Percentiles rank a stretch among this genome's conserved stretches.
These are phyloP conservation scores for Dryas alaskensis DNA, from an alignment of 306 rosid species.

Conservation along the genomic window DNA sequence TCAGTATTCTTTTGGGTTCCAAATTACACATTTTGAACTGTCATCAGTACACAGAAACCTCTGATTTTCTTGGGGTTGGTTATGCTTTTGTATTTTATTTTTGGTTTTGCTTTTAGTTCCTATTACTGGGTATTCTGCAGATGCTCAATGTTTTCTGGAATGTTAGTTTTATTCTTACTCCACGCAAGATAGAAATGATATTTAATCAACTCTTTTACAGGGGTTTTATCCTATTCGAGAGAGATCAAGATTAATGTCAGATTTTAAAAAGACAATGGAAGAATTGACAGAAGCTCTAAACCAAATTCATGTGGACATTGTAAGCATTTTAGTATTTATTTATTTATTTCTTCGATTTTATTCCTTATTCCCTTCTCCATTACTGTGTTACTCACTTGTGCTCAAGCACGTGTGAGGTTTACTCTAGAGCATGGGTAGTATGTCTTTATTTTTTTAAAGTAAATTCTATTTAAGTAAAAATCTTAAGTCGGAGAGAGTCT, in stretches of 20 bases:
- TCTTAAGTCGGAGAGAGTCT: too few relatives aligned
- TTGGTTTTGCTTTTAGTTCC: neutral
- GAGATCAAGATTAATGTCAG: constrained; percentile 56
- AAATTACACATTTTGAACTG: constrained; percentile 82
- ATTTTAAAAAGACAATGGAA: constrained; percentile 49
- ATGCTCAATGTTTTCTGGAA: constrained; percentile 16
- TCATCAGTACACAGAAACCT: constrained; percentile 92
- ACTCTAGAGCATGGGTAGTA: neutral
- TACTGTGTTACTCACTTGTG: neutral
- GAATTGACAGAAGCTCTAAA: constrained; percentile 43
- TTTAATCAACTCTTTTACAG: constrained; percentile 36
- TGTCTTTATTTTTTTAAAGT: neutral
- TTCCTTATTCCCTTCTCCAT: neutral
- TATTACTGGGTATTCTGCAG: neutral
- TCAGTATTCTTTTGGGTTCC: constrained; percentile 59
- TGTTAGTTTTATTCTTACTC: neutral
- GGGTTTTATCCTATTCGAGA: constrained; percentile 84
- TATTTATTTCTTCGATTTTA: neutral
- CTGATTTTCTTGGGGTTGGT: constrained; percentile 96
- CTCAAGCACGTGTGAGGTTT: neutral
- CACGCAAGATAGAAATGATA: constrained; percentile 4
- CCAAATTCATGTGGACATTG: constrained; percentile 38
- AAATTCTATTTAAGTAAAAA: too few relatives aligned
- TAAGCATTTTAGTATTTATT: constrained; percentile 35
- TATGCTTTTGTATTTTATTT: constrained; percentile 14